A percentile compares a stretch with the other conserved stretches of the same genome.
Evolutionary conservation across 345 rosid species (phyloP).

Genomic region (Citrus medica): DNA sequence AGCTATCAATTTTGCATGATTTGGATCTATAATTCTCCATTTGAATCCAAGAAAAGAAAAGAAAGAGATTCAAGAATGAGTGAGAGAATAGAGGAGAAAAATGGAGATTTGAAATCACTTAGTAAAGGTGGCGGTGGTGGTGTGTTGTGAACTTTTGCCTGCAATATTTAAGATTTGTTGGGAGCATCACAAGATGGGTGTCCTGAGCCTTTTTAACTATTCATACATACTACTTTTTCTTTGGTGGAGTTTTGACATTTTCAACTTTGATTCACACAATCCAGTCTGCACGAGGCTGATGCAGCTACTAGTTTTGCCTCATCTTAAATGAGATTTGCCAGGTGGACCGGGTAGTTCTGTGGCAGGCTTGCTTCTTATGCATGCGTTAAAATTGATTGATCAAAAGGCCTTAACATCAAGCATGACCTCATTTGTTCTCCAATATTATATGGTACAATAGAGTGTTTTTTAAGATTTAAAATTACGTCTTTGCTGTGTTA

Average conservation of each 20-base stretch:
- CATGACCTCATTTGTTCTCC: too few species aligned
- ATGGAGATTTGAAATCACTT: too few species aligned
- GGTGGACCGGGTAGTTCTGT: not conserved
- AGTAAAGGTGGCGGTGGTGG: too few species aligned
- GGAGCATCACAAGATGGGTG: not conserved
- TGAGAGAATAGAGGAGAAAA: not conserved
- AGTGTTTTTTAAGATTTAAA: too few species aligned
- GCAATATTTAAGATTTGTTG: not conserved
- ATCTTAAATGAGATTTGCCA: not conserved
- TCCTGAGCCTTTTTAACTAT: not conserved
- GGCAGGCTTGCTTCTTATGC: not conserved
- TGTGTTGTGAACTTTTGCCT: too few species aligned
- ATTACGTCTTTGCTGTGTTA: too few species aligned
- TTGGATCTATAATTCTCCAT: constrained; percentile 65
- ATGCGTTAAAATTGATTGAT: too few species aligned
- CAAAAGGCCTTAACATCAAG: too few species aligned
- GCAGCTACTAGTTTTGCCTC: not conserved
- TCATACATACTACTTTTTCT: too few species aligned
- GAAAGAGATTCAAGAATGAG: not conserved
- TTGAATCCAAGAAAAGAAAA: not conserved
- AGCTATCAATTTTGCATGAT: constrained; percentile 40
- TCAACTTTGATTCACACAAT: not conserved
- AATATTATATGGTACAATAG: too few species aligned
- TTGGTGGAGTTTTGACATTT: not conserved
- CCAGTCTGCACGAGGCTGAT: not conserved